Base-by-base conservation (phyloP, 768 basidiomycete species). In the Candolleomyces eurysporus region DNA sequence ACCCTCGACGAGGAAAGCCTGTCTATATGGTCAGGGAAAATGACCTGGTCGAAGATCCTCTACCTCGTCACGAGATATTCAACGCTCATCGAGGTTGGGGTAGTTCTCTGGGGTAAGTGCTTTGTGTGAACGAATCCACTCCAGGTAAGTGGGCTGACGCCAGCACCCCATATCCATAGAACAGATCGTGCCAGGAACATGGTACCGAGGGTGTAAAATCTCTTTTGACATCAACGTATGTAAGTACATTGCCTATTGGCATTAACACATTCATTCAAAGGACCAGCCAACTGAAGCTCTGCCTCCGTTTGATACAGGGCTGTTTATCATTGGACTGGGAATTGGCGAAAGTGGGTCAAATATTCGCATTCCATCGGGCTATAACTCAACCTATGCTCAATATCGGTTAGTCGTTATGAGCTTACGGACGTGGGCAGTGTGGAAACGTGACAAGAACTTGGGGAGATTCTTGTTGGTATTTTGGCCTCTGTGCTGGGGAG, bases 61-160 rank as follows among this genome's bases (percentile, higher is more conserved):
- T 70, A 67, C 48, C 14, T 70, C 45, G 26, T 70, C 14, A 66
- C 65, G 43, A 64, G 66, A 54, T 70, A 70, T 30, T 65, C 65
- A 19, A 57, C 65, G 3, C 62, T 70, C 42, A 40, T 66, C 4
- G 67, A 70, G 48, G 66, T 62, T n/a, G 67, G 58, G 10, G 61
- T 68, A 7, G 57, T 70, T 16, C 62, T 67, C 4, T 65, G 60
- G 51, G 65, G 69, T 70, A 53, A 54, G 66, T 59, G 9, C 16
- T 17, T 11, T 46, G 45, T 46, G 45, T 26, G 26, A 26, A 4
- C 26, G 26, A 26, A 26, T 26, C 26, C 26, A 4, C 26, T 26
- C 26, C 26, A 4, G 26, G 26, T 26, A 26, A 4, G 26, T 26
- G 4, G 26, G 26, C 26, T 26, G 26, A 26, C 26, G 26, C 2